Evolutionary conservation across 495 filamentous ascomycete species (phyloP), one percentile per base, ranked within the genome.

Genomic region (Podospora anserina): DNA sequence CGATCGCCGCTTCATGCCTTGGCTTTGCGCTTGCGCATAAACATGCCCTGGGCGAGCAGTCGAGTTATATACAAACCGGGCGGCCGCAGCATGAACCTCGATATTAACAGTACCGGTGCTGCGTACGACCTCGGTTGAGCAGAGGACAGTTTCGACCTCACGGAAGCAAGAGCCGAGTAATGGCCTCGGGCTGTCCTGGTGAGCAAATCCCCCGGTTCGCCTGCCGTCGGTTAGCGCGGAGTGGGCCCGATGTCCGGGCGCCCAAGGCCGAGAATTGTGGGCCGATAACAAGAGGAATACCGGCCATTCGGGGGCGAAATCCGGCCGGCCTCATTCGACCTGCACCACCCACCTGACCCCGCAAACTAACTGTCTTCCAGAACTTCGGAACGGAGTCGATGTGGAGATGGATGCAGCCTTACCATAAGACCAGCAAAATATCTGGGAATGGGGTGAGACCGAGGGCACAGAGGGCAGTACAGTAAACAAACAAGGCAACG

Each of bases 1-100:
- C 23, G 55, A 58, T 58, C 55, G 23, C 55, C 55, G 19, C 3
- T 20, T 58, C 55, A 58, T 58, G 55, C 55, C 55, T 26, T 58
- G 55, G 23, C n/a, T 18, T 4, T 58, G 1, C 55, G 55, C 55
- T 49, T 49, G 55, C 23, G 55, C 55, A 58, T 58, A 26, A 58
- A 58, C 55, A 20, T 58, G 18, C n/a, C 55, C 55, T 26, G 55
- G 55, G 55, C 23, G 18, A 19, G 5, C 39, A 49, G 3, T 49
- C 39, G 15, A 49, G 39, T 49, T 49, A 49, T 11, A 49, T 11
- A 49, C 39, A 11, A 49, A 49, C 15, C 15, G 3, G 39, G 39
- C 39, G 6, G 39, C 39, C 5, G 39, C 39, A 16, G 39, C 39
- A 49, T 49, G 39, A 49, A 13, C 15, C 39, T 16, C 39, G 39